Evolutionary conservation across 768 basidiomycete genomes (phyloP).

Genomic region (Coprinopsis sp.): DNA sequence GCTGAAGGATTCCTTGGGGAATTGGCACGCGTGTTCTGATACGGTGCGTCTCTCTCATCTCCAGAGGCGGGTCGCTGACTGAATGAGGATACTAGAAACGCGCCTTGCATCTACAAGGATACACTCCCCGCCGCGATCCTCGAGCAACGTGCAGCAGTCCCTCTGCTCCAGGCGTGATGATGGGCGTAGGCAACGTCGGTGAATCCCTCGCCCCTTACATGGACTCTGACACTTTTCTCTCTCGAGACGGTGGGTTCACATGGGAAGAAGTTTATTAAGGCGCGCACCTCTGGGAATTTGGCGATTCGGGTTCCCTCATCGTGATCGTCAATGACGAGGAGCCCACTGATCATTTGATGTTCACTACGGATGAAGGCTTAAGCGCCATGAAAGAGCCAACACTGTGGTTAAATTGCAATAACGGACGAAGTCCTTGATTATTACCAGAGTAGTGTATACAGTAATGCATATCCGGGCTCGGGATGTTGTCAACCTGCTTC

Average conservation of each 20-base stretch:
- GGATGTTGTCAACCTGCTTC: too few relatives aligned
- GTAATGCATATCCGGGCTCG: too few relatives aligned
- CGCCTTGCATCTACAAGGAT: constrained; percentile 88
- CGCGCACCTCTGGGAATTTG: constrained; percentile 96
- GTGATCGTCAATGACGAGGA: constrained; percentile 95
- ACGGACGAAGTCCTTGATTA: too few relatives aligned
- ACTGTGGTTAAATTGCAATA: too few relatives aligned
- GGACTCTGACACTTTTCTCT: constrained; percentile 92
- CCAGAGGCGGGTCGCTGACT: not conserved
- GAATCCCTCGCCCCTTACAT: constrained; percentile 73
- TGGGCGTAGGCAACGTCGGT: constrained; percentile 96
- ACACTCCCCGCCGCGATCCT: constrained; percentile 87
- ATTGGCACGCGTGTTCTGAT: constrained; percentile 61
- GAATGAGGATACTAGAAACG: constrained; percentile 52
- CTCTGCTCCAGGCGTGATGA: constrained; percentile 84
- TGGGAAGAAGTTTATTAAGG: constrained; percentile 99
- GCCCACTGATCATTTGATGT: constrained; percentile 85
- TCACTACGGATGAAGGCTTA: constrained; percentile 84
- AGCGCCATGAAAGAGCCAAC: too few relatives aligned
- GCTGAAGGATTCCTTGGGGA: constrained; percentile 65
- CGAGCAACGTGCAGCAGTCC: constrained; percentile 93
- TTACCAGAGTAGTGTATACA: too few relatives aligned
- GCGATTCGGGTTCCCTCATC: constrained; percentile 91
- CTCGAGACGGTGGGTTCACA: constrained; percentile 92
- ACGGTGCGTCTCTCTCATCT: constrained; percentile 41